Conservation (phyloP, 2,329 filamentous ascomycete species). For the Diaporthe sp. region DNA sequence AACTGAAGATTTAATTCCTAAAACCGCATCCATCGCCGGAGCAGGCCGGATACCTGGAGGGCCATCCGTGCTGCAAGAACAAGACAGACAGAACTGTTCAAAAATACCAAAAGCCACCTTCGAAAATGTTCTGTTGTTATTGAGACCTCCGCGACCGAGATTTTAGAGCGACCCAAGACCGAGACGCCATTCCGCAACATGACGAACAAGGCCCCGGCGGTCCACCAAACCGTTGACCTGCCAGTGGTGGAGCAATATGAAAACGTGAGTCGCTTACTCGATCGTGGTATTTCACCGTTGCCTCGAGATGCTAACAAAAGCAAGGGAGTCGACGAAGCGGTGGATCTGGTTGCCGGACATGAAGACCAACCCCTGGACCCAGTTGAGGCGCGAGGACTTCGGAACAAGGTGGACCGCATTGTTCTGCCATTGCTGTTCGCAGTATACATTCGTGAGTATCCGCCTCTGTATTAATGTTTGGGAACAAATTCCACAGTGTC, state of each 20-base stretch:
- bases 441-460: conserved; percentile 3
- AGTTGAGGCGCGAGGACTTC: neutral
- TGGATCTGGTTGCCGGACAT: conserved; percentile 12
- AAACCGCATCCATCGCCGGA: neutral
- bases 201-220: neutral
- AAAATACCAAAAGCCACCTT: neutral
- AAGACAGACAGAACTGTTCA: neutral
- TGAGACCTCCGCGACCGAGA: neutral
- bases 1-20: conserved; percentile 6
- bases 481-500: fast-evolving
- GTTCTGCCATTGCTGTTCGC: conserved; percentile 4
- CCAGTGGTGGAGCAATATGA: conserved; percentile 13
- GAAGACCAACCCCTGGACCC: neutral
- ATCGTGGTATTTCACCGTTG: fast-evolving
- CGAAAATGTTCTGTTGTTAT: neutral
- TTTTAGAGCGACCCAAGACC: neutral
- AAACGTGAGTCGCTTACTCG: neutral
- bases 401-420: neutral
- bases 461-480: fast-evolving
- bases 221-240: neutral
- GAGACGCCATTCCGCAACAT: neutral
- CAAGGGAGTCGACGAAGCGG: conserved; percentile 8
- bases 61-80: neutral
- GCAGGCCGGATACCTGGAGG: neutral
- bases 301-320: neutral